phyloP scores from a whole-genome alignment of 2,329 filamentous ascomycete genomes.

The Penicillium vulpinum region DNA sequence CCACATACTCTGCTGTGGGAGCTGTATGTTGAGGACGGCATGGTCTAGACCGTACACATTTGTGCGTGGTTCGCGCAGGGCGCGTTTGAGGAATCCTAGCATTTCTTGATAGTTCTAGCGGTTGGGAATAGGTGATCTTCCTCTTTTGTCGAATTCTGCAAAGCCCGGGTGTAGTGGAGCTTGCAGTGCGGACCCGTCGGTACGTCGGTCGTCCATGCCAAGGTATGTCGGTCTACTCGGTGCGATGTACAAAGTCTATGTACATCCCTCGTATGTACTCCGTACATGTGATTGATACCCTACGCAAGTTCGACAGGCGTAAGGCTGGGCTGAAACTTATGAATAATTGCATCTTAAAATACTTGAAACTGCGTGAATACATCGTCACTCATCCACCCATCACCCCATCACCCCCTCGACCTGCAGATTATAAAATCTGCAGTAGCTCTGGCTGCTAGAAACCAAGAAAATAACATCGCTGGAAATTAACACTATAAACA shows the following conservation, averaged over 20 bases:
- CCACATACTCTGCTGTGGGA: constrained; percentile 57
- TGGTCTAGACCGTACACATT: constrained; percentile 55
- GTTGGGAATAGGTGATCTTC: background rate
- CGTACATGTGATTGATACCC: background rate
- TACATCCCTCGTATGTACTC: background rate
- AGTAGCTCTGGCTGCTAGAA: constrained; percentile 12
- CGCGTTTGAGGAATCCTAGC: constrained; percentile 9
- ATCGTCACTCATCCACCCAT: constrained; percentile 23
- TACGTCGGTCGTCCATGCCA: background rate
- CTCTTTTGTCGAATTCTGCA: background rate
- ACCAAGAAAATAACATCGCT: constrained; percentile 16
- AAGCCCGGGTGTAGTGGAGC: background rate
- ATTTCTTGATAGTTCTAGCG: background rate
- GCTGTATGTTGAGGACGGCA: constrained; percentile 55
- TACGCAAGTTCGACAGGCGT: background rate
- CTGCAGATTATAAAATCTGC: constrained; percentile 12
- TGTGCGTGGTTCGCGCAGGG: constrained; percentile 11
- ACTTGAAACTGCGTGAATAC: constrained; percentile 12
- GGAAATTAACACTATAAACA: constrained; percentile 22
- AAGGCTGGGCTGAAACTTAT: background rate
- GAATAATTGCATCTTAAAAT: constrained; percentile 11
- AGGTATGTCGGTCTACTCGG: background rate
- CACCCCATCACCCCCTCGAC: constrained; percentile 10
- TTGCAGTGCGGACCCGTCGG: background rate
- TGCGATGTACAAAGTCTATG: background rate